Evolutionary conservation across 2,329 filamentous ascomycete genomes (phyloP).

Genomic region (Xylariaceae sp.): DNA sequence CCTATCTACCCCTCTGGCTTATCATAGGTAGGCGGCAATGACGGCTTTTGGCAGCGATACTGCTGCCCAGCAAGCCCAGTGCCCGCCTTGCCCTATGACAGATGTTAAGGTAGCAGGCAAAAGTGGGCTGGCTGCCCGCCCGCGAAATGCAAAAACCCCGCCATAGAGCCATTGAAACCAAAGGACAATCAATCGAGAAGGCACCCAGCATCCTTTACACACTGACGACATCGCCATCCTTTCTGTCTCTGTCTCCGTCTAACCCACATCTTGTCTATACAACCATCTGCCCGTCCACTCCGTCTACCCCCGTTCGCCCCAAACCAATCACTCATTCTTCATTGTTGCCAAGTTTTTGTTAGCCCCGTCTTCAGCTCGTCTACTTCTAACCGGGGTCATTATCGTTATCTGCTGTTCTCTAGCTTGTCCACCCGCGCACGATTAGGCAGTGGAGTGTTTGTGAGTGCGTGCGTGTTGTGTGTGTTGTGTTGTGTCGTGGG

Average conservation of each 20-base stretch:
- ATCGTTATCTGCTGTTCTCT: constrained; percentile 1
- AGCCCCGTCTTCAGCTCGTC: constrained; percentile 4
- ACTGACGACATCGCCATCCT: constrained; percentile 33
- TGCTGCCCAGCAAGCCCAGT: too few species aligned
- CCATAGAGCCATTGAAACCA: constrained; percentile 30
- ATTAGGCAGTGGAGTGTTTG: constrained; percentile 20
- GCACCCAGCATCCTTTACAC: constrained; percentile 1
- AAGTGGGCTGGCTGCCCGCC: constrained; percentile 19
- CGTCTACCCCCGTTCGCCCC: constrained; percentile 10
- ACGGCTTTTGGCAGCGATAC: constrained; percentile 18
- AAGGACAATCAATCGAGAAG: constrained; percentile 4
- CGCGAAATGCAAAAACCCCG: constrained; percentile 39
- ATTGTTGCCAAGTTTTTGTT: constrained; percentile 4
- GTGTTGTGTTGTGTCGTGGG: constrained; percentile 16
- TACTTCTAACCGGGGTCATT: not conserved
- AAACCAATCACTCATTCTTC: constrained; percentile 13
- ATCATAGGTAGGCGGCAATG: not conserved
- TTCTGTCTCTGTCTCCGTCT: constrained; percentile 4
- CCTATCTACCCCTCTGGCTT: not conserved
- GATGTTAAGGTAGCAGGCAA: constrained; percentile 25
- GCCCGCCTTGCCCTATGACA: too few species aligned
- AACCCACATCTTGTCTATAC: not conserved
- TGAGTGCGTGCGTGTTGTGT: constrained; percentile 12
- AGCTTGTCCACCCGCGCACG: constrained; percentile 1
- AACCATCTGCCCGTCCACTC: constrained; percentile 11